Conservation (phyloP, 768 basidiomycete genomes). For the Solioccasus polychromus region DNA sequence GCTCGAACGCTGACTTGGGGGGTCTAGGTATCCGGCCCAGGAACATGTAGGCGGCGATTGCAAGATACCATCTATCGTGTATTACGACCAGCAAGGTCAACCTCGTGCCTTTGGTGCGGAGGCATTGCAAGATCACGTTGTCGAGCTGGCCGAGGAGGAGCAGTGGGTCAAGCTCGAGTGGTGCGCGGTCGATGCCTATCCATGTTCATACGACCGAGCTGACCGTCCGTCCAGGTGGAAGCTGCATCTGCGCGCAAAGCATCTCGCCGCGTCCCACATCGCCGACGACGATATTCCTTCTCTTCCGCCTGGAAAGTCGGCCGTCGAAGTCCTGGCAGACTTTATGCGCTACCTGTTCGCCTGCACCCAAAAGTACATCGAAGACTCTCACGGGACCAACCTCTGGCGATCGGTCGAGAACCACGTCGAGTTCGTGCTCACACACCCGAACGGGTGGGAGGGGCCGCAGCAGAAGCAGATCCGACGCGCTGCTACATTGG, state of each 20-base stretch:
- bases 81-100: slow-evolving; percentile 40
- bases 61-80: slow-evolving; percentile 49
- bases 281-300: slow-evolving; percentile 36
- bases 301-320: slow-evolving; percentile 41
- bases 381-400: slow-evolving; percentile 43
- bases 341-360: slow-evolving; percentile 44
- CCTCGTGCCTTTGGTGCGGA: slow-evolving; percentile 46
- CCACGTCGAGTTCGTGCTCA: slow-evolving; percentile 49
- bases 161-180: slow-evolving; percentile 47
- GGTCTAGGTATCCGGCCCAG: slow-evolving; percentile 38
- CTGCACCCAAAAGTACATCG: slow-evolving; percentile 46
- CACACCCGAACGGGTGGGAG: slow-evolving; percentile 68
- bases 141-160: slow-evolving; percentile 41
- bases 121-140: slow-evolving; percentile 38
- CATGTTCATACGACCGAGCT: background rate
- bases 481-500: slow-evolving; percentile 49
- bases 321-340: slow-evolving; percentile 44
- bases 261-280: slow-evolving; percentile 30
- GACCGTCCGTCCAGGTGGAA: slow-evolving; percentile 29
- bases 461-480: slow-evolving; percentile 56
- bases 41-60: slow-evolving; percentile 42
- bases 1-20: slow-evolving; percentile 4
- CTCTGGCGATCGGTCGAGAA: slow-evolving; percentile 46
- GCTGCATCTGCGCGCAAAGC: slow-evolving; percentile 37
- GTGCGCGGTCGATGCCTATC: slow-evolving; percentile 19